phyloP scores from a whole-genome alignment of 1,139 yeast species.

The Yamadazyma membranifaciens region DNA sequence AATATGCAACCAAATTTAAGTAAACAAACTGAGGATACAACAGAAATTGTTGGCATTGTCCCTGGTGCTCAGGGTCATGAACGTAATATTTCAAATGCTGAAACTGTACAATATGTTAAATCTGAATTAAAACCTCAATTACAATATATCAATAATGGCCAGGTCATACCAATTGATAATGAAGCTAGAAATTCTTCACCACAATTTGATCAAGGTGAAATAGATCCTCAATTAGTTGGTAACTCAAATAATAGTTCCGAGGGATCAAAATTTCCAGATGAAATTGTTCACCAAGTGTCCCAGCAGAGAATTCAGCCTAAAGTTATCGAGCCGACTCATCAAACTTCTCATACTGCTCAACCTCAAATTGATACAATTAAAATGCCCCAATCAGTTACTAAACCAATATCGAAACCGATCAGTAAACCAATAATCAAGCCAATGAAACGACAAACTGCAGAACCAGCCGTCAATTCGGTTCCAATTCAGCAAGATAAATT shows the following conservation, averaged over 20 bases:
- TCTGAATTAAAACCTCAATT: constrained; percentile 1
- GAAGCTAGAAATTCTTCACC: not conserved
- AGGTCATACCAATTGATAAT: not conserved
- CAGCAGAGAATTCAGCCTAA: not conserved
- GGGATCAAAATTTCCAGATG: not conserved
- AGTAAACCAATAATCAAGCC: not conserved
- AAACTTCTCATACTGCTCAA: constrained; percentile 3
- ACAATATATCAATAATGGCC: constrained; percentile 1
- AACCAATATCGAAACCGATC: not conserved
- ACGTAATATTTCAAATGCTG: constrained; percentile 3
- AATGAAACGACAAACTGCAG: not conserved
- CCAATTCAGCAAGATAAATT: too few relatives aligned
- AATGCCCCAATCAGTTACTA: not conserved
- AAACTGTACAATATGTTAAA: constrained; percentile 6
- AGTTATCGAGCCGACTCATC: constrained; percentile 2
- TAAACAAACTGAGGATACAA: constrained; percentile 2
- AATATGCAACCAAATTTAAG: constrained; percentile 12
- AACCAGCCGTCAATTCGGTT: not conserved
- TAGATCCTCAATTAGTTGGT: not conserved
- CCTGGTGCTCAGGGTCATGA: not conserved
- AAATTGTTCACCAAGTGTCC: not conserved
- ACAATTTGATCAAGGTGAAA: not conserved
- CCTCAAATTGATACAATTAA: not conserved
- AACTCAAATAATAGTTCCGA: not conserved
- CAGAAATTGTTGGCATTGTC: constrained; percentile 4